Conservation (phyloP, 345 rosid species). For the Triadica sebifera region DNA sequence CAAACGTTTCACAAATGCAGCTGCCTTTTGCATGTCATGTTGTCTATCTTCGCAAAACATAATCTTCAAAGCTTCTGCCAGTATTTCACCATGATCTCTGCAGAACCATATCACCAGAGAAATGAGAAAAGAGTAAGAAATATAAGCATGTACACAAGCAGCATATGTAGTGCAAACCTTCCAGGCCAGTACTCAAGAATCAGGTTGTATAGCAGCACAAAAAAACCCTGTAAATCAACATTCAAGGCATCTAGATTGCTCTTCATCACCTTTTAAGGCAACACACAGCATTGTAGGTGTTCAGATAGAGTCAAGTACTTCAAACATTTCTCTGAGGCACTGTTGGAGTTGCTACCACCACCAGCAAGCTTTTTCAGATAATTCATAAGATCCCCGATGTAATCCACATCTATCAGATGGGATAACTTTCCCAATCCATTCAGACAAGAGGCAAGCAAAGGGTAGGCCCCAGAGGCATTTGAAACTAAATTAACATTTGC, state of each 20-base stretch:
- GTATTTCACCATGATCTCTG: constrained; percentile 85
- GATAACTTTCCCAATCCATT: constrained; percentile 85
- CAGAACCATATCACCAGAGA: constrained; percentile 6
- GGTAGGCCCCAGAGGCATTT: constrained; percentile 46
- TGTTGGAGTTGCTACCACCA: constrained; percentile 37
- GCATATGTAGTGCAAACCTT: constrained; percentile 51
- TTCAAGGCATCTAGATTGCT: constrained; percentile 90
- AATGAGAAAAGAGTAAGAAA: constrained; percentile 4
- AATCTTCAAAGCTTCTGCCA: constrained; percentile 87
- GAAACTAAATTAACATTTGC: constrained; percentile 32
- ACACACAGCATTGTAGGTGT: constrained; percentile 84
- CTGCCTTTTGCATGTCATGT: constrained; percentile 97
- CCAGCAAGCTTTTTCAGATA: constrained; percentile 82
- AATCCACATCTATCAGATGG: constrained; percentile 78
- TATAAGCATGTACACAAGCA: not conserved
- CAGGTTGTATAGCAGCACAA: constrained; percentile 85
- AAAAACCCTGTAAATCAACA: constrained; percentile 91
- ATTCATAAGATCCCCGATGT: constrained; percentile 85
- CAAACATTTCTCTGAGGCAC: constrained; percentile 36
- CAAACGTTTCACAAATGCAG: constrained; percentile 88
- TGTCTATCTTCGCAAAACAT: constrained; percentile 91
- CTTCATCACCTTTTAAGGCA: constrained; percentile 94
- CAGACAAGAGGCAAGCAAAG: constrained; percentile 78
- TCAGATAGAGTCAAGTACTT: constrained; percentile 59
- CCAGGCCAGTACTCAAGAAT: constrained; percentile 90